Base-by-base conservation (phyloP, 1,284 basidiomycete genomes). In the Sphagnurus paluster region DNA sequence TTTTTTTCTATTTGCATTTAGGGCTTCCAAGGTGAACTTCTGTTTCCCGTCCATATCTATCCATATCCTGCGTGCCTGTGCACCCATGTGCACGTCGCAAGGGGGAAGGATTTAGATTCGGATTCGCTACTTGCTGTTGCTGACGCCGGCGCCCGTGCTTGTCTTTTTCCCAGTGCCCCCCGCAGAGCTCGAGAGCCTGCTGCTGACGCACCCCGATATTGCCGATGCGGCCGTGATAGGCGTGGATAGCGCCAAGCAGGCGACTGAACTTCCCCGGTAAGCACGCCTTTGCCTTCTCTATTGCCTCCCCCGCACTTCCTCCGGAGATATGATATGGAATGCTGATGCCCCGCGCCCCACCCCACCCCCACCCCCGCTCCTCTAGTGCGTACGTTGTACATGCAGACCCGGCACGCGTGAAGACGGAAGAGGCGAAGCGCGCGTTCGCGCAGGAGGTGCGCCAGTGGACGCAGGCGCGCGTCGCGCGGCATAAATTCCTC, bases 131-230 rank as follows among this genome's bases (percentile, higher is more conserved):
- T n/a, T n/a, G n/a, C n/a, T n/a, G n/a, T n/a, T n/a, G n/a, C n/a
- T n/a, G n/a, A n/a, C n/a, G n/a, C n/a, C n/a, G n/a, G n/a, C n/a
- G n/a, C n/a, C n/a, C n/a, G n/a, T n/a, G n/a, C n/a, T n/a, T n/a
- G n/a, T n/a, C n/a, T n/a, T n/a, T n/a, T n/a, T 16, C 3, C n/a
- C 30, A 87, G 91, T 93, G 11, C 80, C 91, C 0, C 90, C 90
- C 0, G 90, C 91, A 0, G 90, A 93, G 56, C 73, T 93, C 2
- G 90, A 93, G 60, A 76, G 77, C 29, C 64, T 91, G 0, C 76
- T 93, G 1, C 66, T 93, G 11, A 76, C 77, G 3, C 87, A 93
- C 56, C 80, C 85, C 0, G 76, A 84, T 2, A 71, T 90, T 19
- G 80, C 79, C 2, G 89, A 93, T 56, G 74, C 75, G 0, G 89